Evolutionary conservation across 106 monocot species (phyloP).

Genomic region (Apostasia shenzhenica): DNA sequence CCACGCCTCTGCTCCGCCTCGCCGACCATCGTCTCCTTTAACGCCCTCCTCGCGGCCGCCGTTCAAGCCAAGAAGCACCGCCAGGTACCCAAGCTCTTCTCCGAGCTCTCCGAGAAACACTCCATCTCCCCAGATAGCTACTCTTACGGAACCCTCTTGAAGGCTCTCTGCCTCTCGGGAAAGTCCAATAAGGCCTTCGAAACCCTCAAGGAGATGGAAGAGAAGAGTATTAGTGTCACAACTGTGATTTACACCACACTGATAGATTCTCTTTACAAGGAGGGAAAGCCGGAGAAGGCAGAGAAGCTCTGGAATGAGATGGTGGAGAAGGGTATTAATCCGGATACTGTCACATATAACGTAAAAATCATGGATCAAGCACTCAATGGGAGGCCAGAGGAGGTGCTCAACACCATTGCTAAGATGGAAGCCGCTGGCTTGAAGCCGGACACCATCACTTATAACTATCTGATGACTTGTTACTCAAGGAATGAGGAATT

Average conservation of each 20-base stretch:
- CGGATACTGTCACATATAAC: constrained; percentile 52
- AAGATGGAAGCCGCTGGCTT: constrained; percentile 43
- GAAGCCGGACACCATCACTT: constrained; percentile 68
- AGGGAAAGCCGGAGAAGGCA: constrained; percentile 37
- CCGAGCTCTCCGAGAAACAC: constrained; percentile 31
- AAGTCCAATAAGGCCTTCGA: constrained; percentile 17
- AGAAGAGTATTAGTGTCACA: constrained; percentile 16
- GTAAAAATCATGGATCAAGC: constrained; percentile 41
- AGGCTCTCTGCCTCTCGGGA: constrained; percentile 21
- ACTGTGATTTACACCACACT: constrained; percentile 32
- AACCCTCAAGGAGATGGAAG: constrained; percentile 29
- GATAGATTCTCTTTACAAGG: constrained; percentile 41
- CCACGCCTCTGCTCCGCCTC: constrained; percentile 7
- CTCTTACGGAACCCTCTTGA: constrained; percentile 40
- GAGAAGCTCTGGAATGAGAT: constrained; percentile 65
- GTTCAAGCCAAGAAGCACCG: constrained; percentile 18
- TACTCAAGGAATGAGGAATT: constrained; percentile 42
- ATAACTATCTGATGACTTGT: constrained; percentile 56
- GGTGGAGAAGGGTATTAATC: constrained; percentile 39
- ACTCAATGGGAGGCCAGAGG: constrained; percentile 30
- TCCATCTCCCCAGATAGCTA: constrained; percentile 34
- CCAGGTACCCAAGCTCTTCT: constrained; percentile 45
- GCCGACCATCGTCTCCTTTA: constrained; percentile 51
- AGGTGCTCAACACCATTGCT: constrained; percentile 36
- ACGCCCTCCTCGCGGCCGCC: constrained; percentile 67